Percentiles rank a stretch among this genome's conserved stretches.
Conservation (phyloP, 139 green algal species). For the Volvox reticuliferus region DNA sequence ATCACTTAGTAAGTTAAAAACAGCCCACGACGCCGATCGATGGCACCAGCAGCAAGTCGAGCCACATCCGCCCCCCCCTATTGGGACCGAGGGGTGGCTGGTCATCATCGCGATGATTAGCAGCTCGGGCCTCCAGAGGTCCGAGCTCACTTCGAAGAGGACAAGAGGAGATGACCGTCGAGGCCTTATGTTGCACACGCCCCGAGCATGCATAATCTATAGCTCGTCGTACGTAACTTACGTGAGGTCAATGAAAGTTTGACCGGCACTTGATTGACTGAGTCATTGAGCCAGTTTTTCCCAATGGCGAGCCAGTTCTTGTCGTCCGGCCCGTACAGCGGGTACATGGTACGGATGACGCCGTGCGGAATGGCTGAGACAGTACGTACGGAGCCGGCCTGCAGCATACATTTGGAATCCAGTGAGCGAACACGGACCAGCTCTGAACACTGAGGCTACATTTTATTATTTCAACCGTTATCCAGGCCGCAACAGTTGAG, state of each 20-base stretch:
- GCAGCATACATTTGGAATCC: neutral
- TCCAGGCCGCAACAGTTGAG: neutral
- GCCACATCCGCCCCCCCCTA: no score
- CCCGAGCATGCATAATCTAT: no score
- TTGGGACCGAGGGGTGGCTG: no score
- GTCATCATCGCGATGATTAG: no score
- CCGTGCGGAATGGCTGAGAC: slow-evolving; percentile 37
- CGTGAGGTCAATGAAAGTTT: neutral
- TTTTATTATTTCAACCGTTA: neutral
- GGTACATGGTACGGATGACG: slow-evolving; percentile 49
- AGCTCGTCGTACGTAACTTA: neutral
- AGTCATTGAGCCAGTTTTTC: slow-evolving; percentile 51
- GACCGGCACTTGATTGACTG: neutral
- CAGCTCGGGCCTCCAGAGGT: no score
- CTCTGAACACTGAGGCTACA: neutral
- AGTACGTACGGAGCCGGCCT: slow-evolving; percentile 41
- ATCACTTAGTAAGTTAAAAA: no score
- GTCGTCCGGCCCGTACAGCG: slow-evolving; percentile 26
- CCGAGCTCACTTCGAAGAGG: no score
- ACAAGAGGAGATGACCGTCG: no score
- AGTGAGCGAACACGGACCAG: neutral
- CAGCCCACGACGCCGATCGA: no score
- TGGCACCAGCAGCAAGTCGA: no score
- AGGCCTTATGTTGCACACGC: no score
- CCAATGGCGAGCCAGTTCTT: slow-evolving; percentile 38